phyloP scores from a whole-genome alignment of 2,329 filamentous ascomycete species.

The Phyllosticta citrichinensis region DNA sequence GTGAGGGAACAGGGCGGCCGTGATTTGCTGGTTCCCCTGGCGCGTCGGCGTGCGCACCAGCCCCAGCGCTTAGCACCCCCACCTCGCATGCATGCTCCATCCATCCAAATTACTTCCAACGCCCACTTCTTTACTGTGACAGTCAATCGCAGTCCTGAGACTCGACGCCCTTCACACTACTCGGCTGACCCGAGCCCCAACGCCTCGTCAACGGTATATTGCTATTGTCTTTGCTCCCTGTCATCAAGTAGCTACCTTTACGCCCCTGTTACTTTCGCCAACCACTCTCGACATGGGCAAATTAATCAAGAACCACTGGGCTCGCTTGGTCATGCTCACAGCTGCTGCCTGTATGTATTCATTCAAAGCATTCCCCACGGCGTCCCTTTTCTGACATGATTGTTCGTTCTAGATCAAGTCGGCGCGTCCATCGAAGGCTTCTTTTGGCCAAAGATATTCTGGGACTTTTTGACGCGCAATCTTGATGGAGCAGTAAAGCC shows the following conservation, averaged over 20 bases:
- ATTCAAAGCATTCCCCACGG: background rate
- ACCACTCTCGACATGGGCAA: constrained; percentile 62
- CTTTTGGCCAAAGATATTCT: constrained; percentile 99
- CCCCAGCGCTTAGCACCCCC: background rate
- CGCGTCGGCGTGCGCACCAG: background rate
- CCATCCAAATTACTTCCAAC: background rate
- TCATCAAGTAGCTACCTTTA: background rate
- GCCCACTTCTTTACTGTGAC: background rate
- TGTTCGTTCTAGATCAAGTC: constrained; percentile 62
- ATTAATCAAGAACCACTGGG: constrained; percentile 99
- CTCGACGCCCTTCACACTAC: background rate
- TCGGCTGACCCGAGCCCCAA: background rate
- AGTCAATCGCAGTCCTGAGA: background rate
- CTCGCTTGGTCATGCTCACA: constrained; percentile 81
- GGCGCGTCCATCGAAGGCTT: constrained; percentile 73
- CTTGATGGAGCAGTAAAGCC: constrained; percentile 80
- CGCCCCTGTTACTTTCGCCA: background rate
- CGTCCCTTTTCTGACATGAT: constrained; percentile 7
- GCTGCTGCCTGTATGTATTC: constrained; percentile 59
- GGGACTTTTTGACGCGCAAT: constrained; percentile 88
- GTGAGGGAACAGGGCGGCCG: constrained; percentile 1
- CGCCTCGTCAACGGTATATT: background rate
- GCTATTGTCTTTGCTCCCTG: background rate
- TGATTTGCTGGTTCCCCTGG: constrained; percentile 2
- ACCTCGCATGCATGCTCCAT: background rate